Evolutionary conservation across 73 alveolate genomes (phyloP).

Genomic region (Tetrahymena malaccensis): DNA sequence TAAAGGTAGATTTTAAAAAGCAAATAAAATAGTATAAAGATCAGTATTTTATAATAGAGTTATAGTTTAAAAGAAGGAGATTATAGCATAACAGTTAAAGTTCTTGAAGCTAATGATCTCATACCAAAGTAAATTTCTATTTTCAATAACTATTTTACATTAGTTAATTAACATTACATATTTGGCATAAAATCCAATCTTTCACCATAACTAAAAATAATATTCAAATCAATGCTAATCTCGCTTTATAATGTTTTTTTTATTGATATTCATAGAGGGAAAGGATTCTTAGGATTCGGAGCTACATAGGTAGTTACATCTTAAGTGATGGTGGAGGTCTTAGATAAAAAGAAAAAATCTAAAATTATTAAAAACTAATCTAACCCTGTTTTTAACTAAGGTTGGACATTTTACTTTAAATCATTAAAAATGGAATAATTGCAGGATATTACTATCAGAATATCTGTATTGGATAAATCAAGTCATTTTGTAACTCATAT

Average conservation of each 20-base stretch:
- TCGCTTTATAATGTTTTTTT: background rate
- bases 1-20: background rate
- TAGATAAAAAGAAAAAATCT: slow-evolving; percentile 3
- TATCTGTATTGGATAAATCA: slow-evolving; percentile 20
- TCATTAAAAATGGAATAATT: slow-evolving; percentile 25
- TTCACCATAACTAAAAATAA: background rate
- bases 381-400: slow-evolving; percentile 19
- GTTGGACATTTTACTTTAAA: slow-evolving; percentile 28
- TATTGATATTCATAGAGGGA: background rate
- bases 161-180: background rate
- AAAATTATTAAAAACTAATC: slow-evolving; percentile 22
- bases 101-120: slow-evolving; percentile 39
- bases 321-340: background rate
- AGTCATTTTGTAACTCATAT: slow-evolving; percentile 20
- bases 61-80: slow-evolving; percentile 35
- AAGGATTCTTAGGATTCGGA: slow-evolving; percentile 1
- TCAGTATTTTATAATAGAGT: background rate
- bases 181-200: background rate
- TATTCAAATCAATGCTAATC: background rate
- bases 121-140: slow-evolving; percentile 25
- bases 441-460: background rate
- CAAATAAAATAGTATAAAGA: background rate
- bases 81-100: slow-evolving; percentile 10
- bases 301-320: slow-evolving; percentile 19
- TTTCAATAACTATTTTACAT: background rate